Evolutionary conservation across 345 rosid species (phyloP).

Genomic region (Moricandia arvensis): DNA sequence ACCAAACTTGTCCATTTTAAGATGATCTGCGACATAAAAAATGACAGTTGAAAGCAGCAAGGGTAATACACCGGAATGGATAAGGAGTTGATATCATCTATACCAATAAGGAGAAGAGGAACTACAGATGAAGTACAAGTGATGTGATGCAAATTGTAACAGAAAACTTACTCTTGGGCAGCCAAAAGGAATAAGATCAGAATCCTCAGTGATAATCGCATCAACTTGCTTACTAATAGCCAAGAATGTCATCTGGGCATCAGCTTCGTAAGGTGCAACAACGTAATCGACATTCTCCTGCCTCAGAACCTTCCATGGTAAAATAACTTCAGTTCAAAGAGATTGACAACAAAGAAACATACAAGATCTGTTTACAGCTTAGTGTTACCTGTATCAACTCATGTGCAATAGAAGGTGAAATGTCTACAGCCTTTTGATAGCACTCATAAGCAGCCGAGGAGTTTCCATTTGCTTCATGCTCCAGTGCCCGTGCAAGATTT

Average conservation of each 20-base stretch:
- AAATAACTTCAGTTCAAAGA: conserved; percentile 15
- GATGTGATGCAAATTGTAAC: background rate
- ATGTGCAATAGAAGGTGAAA: conserved; percentile 87
- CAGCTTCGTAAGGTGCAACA: conserved; percentile 98
- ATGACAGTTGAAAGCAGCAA: background rate
- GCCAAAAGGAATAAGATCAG: conserved; percentile 98
- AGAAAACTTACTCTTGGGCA: conserved; percentile 79
- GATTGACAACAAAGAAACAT: background rate
- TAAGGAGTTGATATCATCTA: conserved; percentile 1
- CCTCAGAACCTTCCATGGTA: conserved; percentile 58
- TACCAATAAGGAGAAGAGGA: background rate
- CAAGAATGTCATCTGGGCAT: conserved; percentile 96
- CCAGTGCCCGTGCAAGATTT: conserved; percentile 77
- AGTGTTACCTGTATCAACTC: conserved; percentile 70
- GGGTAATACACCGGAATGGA: background rate
- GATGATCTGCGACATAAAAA: conserved; percentile 51
- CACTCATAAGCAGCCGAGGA: conserved; percentile 81
- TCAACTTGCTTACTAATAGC: conserved; percentile 78
- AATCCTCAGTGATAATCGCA: conserved; percentile 93
- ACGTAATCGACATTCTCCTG: conserved; percentile 65
- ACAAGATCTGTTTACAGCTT: background rate
- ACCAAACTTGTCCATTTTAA: conserved; percentile 97
- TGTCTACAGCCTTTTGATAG: conserved; percentile 93
- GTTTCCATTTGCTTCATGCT: conserved; percentile 83
- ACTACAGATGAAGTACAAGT: conserved; percentile 3